These are phyloP conservation scores for Coniophora puteana DNA, from an alignment of 1,284 basidiomycete genomes.

Conservation along the genomic window DNA sequence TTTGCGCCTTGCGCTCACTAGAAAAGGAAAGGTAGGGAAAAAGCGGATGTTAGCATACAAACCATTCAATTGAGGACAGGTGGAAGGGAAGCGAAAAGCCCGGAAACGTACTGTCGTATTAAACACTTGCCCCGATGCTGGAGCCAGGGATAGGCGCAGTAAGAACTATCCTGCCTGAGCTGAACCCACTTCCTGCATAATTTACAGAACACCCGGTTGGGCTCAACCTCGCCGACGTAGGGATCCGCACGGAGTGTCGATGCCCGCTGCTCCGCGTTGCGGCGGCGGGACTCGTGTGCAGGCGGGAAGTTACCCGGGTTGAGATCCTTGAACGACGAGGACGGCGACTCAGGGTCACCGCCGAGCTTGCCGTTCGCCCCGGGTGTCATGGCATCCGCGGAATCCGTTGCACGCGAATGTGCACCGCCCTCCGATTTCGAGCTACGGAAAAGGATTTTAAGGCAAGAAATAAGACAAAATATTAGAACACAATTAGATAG, in stretches of 20 bases:
- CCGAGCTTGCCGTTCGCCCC: background rate
- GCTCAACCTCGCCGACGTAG: constrained; percentile 62
- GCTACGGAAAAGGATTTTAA: constrained; percentile 11
- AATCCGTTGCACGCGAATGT: constrained; percentile 4
- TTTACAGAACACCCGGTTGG: constrained; percentile 69
- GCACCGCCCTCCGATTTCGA: constrained; percentile 10
- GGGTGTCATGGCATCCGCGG: background rate
- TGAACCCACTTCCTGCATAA: constrained; percentile 78
- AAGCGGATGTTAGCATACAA: constrained; percentile 8
- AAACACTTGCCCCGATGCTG: constrained; percentile 73
- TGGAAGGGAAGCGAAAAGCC: constrained; percentile 6
- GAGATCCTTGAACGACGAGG: constrained; percentile 47
- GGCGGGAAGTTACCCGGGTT: constrained; percentile 46
- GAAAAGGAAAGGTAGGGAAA: constrained; percentile 13
- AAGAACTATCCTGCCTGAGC: constrained; percentile 65
- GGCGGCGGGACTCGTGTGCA: constrained; percentile 58
- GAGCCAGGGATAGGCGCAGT: constrained; percentile 74
- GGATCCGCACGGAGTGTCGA: constrained; percentile 61
- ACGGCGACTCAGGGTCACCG: constrained; percentile 20
- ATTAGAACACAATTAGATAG: too few species aligned
- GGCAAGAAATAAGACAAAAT: background rate
- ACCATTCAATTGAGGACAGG: constrained; percentile 5
- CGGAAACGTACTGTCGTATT: constrained; percentile 52
- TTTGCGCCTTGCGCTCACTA: constrained; percentile 49
- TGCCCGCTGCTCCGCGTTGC: constrained; percentile 72